A percentile compares a stretch with the other conserved stretches of the same genome.
phyloP scores from a whole-genome alignment of 352 stramenopile genomes.

The Phytophthora chlamydospora region DNA sequence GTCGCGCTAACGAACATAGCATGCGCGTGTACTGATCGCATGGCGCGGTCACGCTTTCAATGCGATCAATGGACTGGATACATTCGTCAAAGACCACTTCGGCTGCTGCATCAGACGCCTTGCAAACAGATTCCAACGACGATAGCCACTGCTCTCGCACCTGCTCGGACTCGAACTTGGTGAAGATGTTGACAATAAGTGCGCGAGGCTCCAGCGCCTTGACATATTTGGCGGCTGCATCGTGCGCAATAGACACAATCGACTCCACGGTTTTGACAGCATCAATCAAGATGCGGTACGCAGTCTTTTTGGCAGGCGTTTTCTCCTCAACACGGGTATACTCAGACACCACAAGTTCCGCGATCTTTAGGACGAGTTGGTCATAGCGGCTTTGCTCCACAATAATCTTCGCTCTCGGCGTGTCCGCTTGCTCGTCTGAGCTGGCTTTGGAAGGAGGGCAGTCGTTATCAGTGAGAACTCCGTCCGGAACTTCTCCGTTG shows the following conservation, averaged over 20 bases:
- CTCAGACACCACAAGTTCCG: constrained; percentile 79
- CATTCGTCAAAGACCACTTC: constrained; percentile 72
- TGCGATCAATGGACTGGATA: constrained; percentile 63
- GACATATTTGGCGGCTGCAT: constrained; percentile 73
- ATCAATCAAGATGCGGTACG: constrained; percentile 82
- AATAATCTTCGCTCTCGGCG: constrained; percentile 50
- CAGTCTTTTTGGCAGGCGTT: constrained; percentile 42
- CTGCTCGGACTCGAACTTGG: constrained; percentile 71
- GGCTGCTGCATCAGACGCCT: constrained; percentile 44
- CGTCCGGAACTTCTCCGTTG: constrained; percentile 27
- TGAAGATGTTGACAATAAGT: constrained; percentile 65
- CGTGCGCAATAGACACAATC: constrained; percentile 72
- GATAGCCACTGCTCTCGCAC: constrained; percentile 87
- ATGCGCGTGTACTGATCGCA: constrained; percentile 80
- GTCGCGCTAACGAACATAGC: constrained; percentile 71
- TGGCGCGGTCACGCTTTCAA: constrained; percentile 64
- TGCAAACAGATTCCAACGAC: constrained; percentile 79
- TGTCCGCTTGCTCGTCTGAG: constrained; percentile 15
- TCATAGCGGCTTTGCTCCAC: constrained; percentile 71
- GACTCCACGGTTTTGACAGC: constrained; percentile 85
- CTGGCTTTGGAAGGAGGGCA: constrained; percentile 9
- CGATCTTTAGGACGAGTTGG: constrained; percentile 76
- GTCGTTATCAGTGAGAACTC: constrained; percentile 26
- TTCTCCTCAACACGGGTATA: constrained; percentile 52
- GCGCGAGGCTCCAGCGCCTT: constrained; percentile 44